Evolutionary conservation across 768 basidiomycete species (phyloP), one percentile per base, ranked within the genome.

Genomic region (Lenzites betulinus): DNA sequence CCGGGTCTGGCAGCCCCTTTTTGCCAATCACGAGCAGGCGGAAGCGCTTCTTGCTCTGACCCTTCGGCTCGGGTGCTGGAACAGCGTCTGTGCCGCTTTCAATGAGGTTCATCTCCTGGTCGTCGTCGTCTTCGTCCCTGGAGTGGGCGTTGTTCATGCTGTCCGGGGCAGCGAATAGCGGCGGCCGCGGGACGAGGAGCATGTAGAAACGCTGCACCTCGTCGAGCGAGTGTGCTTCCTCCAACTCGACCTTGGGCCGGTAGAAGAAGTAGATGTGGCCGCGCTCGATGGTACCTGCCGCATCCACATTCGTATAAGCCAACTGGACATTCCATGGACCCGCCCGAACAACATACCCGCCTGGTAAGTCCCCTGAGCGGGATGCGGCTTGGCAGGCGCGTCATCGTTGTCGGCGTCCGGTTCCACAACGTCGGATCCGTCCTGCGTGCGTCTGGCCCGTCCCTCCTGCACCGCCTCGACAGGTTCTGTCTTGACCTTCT

Each of bases 261-360:
- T 84, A 88, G 72, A 86, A 82, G 70, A 87, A 86, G 71, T 87
- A 87, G 46, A 88, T 77, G 61, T 85, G 81, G 9, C 84, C 84
- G 16, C 84, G 73, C 64, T 86, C 83, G 51, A 83, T 83, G 11
- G 79, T 80, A 9, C 83, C 83, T 85, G 50, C 5, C 13, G 42
- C 20, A 33, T 5, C 4, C 30, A 33, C 6, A n/a, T 7, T 25
- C 8, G 43, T 25, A 11, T 25, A 39, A 55, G 20, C 26, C 6
- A 33, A 33, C 30, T 11, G 30, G 11, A 33, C 30, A 33, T 11
- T 4, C 30, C 30, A 33, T 33, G 30, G 30, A 11, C 30, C 30
- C 11, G 4, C 30, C 23, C n/a, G 15, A 13, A 6, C 7, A 13
- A 52, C 64, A 1, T 41, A 68, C 69, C 67, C 38, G 60, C 54